Evolutionary conservation across 2,329 filamentous ascomycete species (phyloP).

Genomic region (Sporothrix humicola): DNA sequence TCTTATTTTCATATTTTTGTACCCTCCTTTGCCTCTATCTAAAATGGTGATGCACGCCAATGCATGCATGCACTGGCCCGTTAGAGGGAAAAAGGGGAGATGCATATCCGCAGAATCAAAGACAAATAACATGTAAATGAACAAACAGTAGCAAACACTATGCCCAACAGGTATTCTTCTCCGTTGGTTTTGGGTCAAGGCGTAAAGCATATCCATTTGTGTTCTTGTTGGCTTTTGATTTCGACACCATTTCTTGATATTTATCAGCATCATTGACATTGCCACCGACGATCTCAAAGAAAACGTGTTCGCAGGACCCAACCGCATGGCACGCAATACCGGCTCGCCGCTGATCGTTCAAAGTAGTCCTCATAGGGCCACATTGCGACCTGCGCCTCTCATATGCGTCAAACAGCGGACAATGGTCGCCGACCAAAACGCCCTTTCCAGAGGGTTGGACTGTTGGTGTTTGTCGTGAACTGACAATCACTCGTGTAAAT

Average conservation of each 20-base stretch:
- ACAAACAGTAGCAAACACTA: background rate
- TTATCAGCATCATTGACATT: background rate
- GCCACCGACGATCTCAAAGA: background rate
- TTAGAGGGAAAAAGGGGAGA: background rate
- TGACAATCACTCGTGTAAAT: background rate
- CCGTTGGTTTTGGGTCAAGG: background rate
- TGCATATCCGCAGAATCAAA: background rate
- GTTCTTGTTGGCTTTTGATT: too few species aligned
- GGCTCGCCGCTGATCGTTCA: background rate
- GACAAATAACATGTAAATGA: background rate
- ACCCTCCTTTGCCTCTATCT: background rate
- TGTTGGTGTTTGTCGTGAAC: background rate
- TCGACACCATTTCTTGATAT: background rate
- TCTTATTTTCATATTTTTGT: background rate
- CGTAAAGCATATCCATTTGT: too few species aligned
- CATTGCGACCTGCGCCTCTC: background rate
- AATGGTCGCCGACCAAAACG: background rate
- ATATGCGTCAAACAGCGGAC: constrained; percentile 1
- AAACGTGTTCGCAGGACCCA: background rate
- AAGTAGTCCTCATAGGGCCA: background rate
- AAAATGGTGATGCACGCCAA: background rate
- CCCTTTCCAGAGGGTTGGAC: background rate
- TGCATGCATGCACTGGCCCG: constrained; percentile 1
- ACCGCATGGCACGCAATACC: background rate
- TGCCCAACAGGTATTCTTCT: background rate